Percentiles rank a stretch among this genome's conserved stretches.
phyloP scores from a whole-genome alignment of 257 asterid genomes.

The Pogostemon cablin region DNA sequence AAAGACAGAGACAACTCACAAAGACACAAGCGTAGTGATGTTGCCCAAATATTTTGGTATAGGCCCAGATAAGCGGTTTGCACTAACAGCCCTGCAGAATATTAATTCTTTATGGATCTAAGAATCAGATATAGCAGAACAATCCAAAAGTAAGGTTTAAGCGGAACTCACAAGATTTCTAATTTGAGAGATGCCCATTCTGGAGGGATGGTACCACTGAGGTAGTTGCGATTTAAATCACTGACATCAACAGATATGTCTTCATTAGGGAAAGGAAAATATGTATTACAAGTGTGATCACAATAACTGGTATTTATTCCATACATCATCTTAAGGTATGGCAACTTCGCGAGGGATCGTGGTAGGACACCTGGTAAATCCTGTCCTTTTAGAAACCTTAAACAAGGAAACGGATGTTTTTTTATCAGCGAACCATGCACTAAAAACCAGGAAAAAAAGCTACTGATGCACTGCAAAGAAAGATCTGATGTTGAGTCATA shows the following conservation, averaged over 20 bases:
- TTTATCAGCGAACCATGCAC: background rate
- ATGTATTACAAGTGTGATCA: background rate
- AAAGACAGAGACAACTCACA: slow-evolving; percentile 41
- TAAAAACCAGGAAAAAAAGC: too few relatives aligned
- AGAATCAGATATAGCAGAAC: background rate
- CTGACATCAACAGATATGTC: slow-evolving; percentile 41
- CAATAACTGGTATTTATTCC: background rate
- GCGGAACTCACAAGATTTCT: slow-evolving; percentile 47
- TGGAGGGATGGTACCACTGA: slow-evolving; percentile 60
- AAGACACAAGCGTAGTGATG: slow-evolving; percentile 41
- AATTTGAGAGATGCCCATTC: slow-evolving; percentile 61
- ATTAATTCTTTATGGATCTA: slow-evolving; percentile 10
- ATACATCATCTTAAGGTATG: slow-evolving; percentile 50
- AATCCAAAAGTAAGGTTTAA: slow-evolving; percentile 15
- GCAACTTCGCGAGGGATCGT: slow-evolving; percentile 55
- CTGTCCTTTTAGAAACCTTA: slow-evolving; percentile 55
- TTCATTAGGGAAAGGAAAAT: slow-evolving; percentile 5
- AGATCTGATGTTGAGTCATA: background rate
- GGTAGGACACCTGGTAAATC: slow-evolving; percentile 69
- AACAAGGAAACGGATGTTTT: background rate
- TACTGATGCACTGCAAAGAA: background rate
- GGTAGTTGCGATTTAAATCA: slow-evolving; percentile 57
- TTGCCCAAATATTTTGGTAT: slow-evolving; percentile 63
- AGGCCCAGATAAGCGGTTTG: slow-evolving; percentile 63
- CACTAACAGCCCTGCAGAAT: slow-evolving; percentile 43